Evolutionary conservation across 2,329 filamentous ascomycete genomes (phyloP).

Genomic region (Epichloe coenophiala): DNA sequence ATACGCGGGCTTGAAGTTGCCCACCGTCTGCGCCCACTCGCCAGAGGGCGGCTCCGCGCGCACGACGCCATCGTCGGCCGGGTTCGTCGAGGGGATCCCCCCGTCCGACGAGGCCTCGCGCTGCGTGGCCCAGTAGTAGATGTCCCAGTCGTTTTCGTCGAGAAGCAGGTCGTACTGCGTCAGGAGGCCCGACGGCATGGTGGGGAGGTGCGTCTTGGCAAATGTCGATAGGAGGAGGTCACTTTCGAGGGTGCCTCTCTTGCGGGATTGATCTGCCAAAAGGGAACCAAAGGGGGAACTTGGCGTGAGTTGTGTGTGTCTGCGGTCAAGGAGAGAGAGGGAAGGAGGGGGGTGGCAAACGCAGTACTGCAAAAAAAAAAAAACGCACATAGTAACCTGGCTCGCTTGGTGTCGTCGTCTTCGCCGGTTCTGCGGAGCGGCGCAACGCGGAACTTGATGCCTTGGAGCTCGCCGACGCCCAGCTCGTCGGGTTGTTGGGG

Average conservation of each 20-base stretch:
- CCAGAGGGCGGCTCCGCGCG: conserved; percentile 34
- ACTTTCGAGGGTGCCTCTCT: conserved; percentile 88
- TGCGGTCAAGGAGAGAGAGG: conserved; percentile 2
- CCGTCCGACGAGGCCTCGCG: conserved; percentile 41
- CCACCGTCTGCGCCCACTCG: conserved; percentile 95
- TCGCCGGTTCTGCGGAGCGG: conserved; percentile 78
- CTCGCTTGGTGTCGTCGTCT: conserved; percentile 72
- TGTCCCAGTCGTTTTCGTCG: conserved; percentile 99
- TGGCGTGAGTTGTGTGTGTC: not conserved
- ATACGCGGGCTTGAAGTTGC: conserved; percentile 88
- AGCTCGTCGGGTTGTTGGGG: conserved; percentile 38
- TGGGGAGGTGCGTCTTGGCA: conserved; percentile 61
- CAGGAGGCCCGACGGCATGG: conserved; percentile 62
- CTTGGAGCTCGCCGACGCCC: conserved; percentile 75
- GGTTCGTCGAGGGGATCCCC: conserved; percentile 27
- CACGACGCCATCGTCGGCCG: conserved; percentile 16
- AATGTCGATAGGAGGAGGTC: conserved; percentile 96
- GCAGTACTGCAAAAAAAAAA: not conserved
- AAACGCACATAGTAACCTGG: conserved; percentile 58
- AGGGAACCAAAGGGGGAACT: too few species aligned
- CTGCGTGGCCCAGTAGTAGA: conserved; percentile 99
- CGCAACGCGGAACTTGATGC: conserved; percentile 75
- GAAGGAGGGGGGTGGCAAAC: too few species aligned
- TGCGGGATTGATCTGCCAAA: conserved; percentile 76
- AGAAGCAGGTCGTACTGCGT: conserved; percentile 82